Evolutionary conservation across 805 yeast genomes (phyloP), one percentile per base, ranked within the genome.

Genomic region (Lipomyces starkeyi): DNA sequence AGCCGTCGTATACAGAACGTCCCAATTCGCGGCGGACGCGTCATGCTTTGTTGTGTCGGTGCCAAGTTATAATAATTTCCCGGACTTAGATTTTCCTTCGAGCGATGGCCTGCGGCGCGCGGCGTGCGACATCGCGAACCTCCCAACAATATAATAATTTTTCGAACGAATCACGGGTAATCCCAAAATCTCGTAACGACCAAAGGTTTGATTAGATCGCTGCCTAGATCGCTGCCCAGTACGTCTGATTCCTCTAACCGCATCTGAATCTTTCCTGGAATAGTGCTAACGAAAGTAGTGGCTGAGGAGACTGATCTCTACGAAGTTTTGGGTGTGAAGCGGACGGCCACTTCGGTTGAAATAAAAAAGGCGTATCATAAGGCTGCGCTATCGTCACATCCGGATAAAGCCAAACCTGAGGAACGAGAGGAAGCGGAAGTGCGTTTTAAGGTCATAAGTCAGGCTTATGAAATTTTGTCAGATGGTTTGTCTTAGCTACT

Each of bases 301-400:
- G 34, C 34, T 25, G 56, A 53, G 17, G 58, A 57, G 52, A 59
- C 79, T 74, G 85, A 85, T 61, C 86, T 89, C 74, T 93, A 92
- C 79, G 91, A 85, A 58, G 80, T 91, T 2, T 83, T 93, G 27
- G 97, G 91, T 52, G 86, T 93, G 3, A 86, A 85, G 6, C 76
- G 83, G 2, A 82, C 85, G 22, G 97, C 97, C 0, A 79, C 91
- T 0, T 79, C 85, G 40, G 80, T 79, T 0, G 97, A 93, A 71
- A 91, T 94, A 76, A 89, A 89, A 74, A 88, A 86, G 77, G 97
- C 97, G 0, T 94, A 91, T 79, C 84, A 96, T 72, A 90, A 88
- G 73, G 83, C 92, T 60, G 98, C 98, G 11, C 82, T 94, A 53
- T 81, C 83, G 68, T 86, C 88, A 74, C 98, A 94, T 78, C 98